These are phyloP conservation scores for Paramyrothecium sp. DNA, from an alignment of 2,329 filamentous ascomycete species.

Conservation along the genomic window DNA sequence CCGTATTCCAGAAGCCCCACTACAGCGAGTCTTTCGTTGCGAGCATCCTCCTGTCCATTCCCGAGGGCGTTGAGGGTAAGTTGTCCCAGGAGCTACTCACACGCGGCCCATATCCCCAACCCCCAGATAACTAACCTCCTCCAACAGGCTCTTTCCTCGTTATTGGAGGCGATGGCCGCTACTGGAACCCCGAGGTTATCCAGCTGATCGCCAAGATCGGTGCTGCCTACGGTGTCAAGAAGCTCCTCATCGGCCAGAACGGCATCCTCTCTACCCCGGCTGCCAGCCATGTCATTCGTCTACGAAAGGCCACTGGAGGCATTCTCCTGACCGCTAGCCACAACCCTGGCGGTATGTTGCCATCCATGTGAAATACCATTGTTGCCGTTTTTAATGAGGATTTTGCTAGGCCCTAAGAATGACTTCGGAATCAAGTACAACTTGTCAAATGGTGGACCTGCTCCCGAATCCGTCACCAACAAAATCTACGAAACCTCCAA, in stretches of 20 bases:
- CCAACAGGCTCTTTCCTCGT: conserved; percentile 72
- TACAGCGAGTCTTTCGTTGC: conserved; percentile 96
- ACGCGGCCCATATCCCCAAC: background rate
- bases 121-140: background rate
- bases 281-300: conserved; percentile 92
- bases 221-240: conserved; percentile 97
- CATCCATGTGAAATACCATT: background rate
- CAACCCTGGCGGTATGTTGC: conserved; percentile 86
- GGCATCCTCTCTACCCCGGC: conserved; percentile 96
- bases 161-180: conserved; percentile 95
- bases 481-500: conserved; percentile 95
- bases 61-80: conserved; percentile 80
- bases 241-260: conserved; percentile 92
- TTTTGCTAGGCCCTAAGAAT: conserved; percentile 70
- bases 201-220: conserved; percentile 97
- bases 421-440: conserved; percentile 99
- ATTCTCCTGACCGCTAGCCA: conserved; percentile 97
- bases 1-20: conserved; percentile 90
- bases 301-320: conserved; percentile 91
- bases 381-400: conserved; percentile 5
- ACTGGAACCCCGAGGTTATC: conserved; percentile 94
- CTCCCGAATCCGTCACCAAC: conserved; percentile 95
- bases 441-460: conserved; percentile 90
- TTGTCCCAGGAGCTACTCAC: background rate
- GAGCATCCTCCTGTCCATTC: conserved; percentile 93